phyloP scores from a whole-genome alignment of 1,139 yeast genomes.

The Saccharomyces hybrid region DNA sequence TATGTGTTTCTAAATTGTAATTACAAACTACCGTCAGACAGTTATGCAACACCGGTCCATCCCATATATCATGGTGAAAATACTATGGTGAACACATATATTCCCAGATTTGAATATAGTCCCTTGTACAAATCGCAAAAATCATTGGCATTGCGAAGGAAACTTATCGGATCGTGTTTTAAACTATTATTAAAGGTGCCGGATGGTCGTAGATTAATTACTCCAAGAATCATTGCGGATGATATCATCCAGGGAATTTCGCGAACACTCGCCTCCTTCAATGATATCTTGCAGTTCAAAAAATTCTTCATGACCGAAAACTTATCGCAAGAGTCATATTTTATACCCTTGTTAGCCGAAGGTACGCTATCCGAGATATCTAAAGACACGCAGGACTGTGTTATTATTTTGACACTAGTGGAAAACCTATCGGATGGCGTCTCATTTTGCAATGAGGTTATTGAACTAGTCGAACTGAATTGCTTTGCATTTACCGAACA shows the following conservation, averaged over 20 bases:
- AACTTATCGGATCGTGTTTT: conserved; percentile 17
- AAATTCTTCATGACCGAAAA: conserved; percentile 19
- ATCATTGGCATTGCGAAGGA: conserved; percentile 22
- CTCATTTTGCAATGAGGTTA: conserved; percentile 9
- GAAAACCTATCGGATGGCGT: conserved; percentile 10
- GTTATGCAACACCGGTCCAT: conserved; percentile 10
- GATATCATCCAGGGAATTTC: conserved; percentile 13
- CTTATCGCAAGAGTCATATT: conserved; percentile 11
- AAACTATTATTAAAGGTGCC: conserved; percentile 18
- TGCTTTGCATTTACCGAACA: background rate
- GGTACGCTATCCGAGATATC: conserved; percentile 11
- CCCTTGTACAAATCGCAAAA: conserved; percentile 10
- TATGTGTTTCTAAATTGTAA: conserved; percentile 23
- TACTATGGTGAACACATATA: conserved; percentile 11
- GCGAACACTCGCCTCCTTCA: conserved; percentile 11
- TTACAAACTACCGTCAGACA: conserved; percentile 5
- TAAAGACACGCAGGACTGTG: background rate
- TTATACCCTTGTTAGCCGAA: conserved; percentile 21
- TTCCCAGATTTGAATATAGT: conserved; percentile 11
- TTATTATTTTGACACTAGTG: conserved; percentile 3
- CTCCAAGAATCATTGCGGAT: conserved; percentile 14
- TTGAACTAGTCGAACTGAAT: conserved; percentile 6
- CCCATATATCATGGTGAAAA: conserved; percentile 21
- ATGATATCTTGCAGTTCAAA: conserved; percentile 16
- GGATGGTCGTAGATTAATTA: conserved; percentile 11